A percentile compares a stretch with the other conserved stretches of the same genome.
Conservation (phyloP, 345 rosid species). For the Eucalyptus rudis region DNA sequence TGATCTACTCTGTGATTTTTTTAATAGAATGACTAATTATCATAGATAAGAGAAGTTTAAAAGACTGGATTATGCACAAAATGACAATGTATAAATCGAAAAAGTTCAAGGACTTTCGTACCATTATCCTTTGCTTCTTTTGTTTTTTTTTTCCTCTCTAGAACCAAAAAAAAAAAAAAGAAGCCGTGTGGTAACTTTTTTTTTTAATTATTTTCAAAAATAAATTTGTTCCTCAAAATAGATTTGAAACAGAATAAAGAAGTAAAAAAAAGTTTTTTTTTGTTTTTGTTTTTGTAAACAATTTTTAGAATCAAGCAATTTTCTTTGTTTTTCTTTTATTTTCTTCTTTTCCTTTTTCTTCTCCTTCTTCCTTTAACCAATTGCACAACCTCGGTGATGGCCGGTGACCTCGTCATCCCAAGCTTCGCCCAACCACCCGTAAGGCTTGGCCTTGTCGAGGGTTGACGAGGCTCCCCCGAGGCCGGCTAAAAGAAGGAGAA, state of each 20-base stretch:
- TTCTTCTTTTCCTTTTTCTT: too few relatives aligned
- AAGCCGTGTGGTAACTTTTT: accelerated
- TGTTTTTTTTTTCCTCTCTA: too few relatives aligned
- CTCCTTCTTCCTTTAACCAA: accelerated
- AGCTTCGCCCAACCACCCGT: accelerated
- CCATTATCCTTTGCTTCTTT: not conserved
- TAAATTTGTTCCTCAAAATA: accelerated
- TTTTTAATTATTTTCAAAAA: accelerated
- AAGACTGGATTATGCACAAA: not conserved
- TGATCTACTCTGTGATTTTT: not conserved
- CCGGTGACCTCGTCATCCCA: accelerated
- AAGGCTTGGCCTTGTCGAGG: too few relatives aligned
- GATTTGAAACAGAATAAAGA: accelerated
- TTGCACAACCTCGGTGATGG: accelerated
- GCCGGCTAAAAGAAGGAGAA: too few relatives aligned
- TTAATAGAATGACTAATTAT: not conserved
- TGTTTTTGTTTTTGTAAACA: accelerated
- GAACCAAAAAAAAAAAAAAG: too few relatives aligned
- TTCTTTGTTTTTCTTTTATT: too few relatives aligned
- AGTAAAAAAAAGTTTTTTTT: too few relatives aligned
- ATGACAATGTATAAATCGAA: not conserved
- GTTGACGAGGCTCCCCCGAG: accelerated
- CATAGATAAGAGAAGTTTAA: not conserved
- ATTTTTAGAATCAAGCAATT: too few relatives aligned
- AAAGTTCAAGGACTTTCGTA: not conserved